phyloP scores from a whole-genome alignment of 2,329 filamentous ascomycete species.

The Apiospora koreana region DNA sequence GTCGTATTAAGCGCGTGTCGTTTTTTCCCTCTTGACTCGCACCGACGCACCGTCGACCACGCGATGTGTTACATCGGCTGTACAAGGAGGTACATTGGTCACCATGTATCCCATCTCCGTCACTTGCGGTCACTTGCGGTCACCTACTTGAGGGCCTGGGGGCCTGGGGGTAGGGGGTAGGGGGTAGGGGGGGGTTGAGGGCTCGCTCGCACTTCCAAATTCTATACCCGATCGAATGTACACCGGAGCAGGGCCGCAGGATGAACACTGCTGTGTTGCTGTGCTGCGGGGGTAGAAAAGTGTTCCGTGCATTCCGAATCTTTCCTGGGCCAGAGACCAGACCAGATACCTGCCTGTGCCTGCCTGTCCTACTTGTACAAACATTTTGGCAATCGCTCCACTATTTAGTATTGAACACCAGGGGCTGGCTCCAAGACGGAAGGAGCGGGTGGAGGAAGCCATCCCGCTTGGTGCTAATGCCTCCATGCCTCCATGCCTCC shows the following conservation, averaged over 20 bases:
- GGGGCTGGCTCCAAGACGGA: background rate
- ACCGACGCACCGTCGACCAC: background rate
- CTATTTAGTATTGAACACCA: background rate
- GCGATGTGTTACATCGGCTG: background rate
- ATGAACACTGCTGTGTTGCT: background rate
- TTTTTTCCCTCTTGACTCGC: background rate
- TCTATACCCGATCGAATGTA: background rate
- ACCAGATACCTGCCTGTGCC: background rate
- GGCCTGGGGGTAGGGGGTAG: no score
- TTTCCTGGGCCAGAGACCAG: background rate
- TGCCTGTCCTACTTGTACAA: background rate
- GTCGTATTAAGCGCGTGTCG: background rate
- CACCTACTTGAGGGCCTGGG: no score
- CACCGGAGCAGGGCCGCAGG: background rate
- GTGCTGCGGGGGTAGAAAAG: background rate
- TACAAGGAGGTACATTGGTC: background rate
- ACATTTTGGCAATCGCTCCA: background rate
- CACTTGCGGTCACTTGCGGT: background rate
- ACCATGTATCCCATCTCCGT: background rate
- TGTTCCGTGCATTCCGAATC: constrained; percentile 1
- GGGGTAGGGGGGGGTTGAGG: no score
- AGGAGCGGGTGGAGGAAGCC: constrained; percentile 3
- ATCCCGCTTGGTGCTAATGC: background rate
- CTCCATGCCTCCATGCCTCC: background rate
- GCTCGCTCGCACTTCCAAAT: background rate